Evolutionary conservation across 129 eudicot genomes (phyloP).

Genomic region (Lonicera japonica): DNA sequence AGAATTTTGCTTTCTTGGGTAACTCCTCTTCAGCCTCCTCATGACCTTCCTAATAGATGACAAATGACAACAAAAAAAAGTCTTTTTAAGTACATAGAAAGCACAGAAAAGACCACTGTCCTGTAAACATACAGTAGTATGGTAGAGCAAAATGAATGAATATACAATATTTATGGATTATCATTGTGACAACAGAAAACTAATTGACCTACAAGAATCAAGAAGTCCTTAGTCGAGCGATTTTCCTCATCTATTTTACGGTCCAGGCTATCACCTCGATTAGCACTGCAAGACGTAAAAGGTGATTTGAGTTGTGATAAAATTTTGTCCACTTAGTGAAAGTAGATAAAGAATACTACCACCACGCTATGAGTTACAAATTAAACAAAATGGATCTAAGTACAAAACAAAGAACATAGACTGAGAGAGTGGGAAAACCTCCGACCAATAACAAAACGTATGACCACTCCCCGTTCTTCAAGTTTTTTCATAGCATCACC

Average conservation of each 20-base stretch:
- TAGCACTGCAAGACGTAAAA: constrained; percentile 54
- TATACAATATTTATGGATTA: too few species aligned
- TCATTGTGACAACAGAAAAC: not conserved
- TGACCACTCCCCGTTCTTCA: constrained; percentile 84
- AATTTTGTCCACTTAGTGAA: not conserved
- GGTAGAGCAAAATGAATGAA: too few species aligned
- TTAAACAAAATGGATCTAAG: too few species aligned
- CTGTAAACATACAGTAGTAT: too few species aligned
- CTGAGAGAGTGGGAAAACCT: constrained; percentile 43
- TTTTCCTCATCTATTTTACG: constrained; percentile 88
- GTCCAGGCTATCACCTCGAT: constrained; percentile 98
- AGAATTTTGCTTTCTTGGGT: constrained; percentile 82
- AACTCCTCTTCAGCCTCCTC: constrained; percentile 92
- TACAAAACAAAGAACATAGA: not conserved
- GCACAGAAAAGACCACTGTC: too few species aligned
- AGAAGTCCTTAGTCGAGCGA: constrained; percentile 65
- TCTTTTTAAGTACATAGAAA: too few species aligned
- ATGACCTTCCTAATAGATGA: constrained; percentile 60
- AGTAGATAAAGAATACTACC: not conserved
- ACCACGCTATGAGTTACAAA: not conserved
- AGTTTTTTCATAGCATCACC: constrained; percentile 74
- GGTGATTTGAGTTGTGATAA: not conserved
- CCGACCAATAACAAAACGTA: constrained; percentile 91
- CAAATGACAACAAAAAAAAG: not conserved
- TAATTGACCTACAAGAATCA: constrained; percentile 73